Evolutionary conservation across 2,329 filamentous ascomycete species (phyloP).

Genomic region (Thelonectria blattea): DNA sequence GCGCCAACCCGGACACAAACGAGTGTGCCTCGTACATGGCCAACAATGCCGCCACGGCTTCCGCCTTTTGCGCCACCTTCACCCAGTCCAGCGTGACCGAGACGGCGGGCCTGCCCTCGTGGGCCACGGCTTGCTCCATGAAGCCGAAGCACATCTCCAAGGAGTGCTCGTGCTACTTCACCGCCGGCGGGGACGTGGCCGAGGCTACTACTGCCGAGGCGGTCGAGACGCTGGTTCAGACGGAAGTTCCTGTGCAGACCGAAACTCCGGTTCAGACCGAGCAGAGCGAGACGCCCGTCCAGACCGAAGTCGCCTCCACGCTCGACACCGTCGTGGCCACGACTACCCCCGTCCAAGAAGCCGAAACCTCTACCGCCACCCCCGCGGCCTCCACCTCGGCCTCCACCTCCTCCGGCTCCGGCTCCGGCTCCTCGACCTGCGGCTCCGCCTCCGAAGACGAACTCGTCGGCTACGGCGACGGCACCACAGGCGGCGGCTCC

Average conservation of each 20-base stretch:
- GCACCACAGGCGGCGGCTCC: slow-evolving; percentile 54
- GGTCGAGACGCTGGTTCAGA: background rate
- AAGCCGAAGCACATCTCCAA: slow-evolving; percentile 40
- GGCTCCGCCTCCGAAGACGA: slow-evolving; percentile 27
- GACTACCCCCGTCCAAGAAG: slow-evolving; percentile 1
- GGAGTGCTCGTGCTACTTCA: slow-evolving; percentile 41
- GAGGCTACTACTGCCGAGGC: slow-evolving; percentile 7
- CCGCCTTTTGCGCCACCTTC: slow-evolving; percentile 28
- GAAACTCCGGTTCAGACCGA: no score
- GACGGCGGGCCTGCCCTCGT: slow-evolving; percentile 37
- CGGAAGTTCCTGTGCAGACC: no score
- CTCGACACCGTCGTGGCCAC: slow-evolving; percentile 27
- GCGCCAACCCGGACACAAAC: slow-evolving; percentile 31
- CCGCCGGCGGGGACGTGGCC: slow-evolving; percentile 27
- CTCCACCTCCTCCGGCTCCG: background rate
- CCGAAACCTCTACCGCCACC: slow-evolving; percentile 1
- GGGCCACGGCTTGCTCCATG: slow-evolving; percentile 40
- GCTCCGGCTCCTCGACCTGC: slow-evolving; percentile 23
- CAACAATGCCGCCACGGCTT: slow-evolving; percentile 23
- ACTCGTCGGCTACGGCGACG: slow-evolving; percentile 40
- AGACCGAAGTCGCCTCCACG: slow-evolving; percentile 18
- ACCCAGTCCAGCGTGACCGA: slow-evolving; percentile 31
- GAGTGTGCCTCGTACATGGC: slow-evolving; percentile 30
- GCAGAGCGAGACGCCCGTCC: background rate
- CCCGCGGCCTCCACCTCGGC: slow-evolving; percentile 1